Evolutionary conservation across 2,329 filamentous ascomycete genomes (phyloP), one percentile per base, ranked within the genome.

Genomic region (Ascochyta rabiei): DNA sequence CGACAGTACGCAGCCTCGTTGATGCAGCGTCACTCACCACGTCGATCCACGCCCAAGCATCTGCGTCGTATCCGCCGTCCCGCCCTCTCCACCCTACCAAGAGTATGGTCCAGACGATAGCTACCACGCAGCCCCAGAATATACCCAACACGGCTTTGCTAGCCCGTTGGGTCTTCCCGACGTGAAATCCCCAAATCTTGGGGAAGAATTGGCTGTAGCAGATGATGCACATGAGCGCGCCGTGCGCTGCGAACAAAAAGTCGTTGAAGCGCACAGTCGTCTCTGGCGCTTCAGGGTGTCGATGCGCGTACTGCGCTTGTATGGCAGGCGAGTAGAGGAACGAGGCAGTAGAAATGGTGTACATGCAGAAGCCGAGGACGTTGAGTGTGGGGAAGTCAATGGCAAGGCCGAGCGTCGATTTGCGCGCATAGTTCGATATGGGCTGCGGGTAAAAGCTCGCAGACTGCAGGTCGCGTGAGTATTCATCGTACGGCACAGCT

Each of bases 181-280:
- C 84, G 37, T 84, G 79, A 70, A 96, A 96, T 0, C 88, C 85
- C 93, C 93, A 98, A 10, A 91, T 74, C 2, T 70, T 65, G 2
- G 86, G 84, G 64, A 83, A 85, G 67, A 96, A 89, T 75, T 97
- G 93, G 43, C 86, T 89, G 57, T 89, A 87, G n/a, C 86, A 85
- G 50, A 97, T 72, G 38, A 84, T 66, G 64, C 87, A 91, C 59
- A 96, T 77, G 9, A 92, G 59, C 15, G 91, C 80, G 30, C 89
- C 93, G 77, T 98, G 93, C 3, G 86, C 79, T 15, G 93, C 92
- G 73, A 98, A 98, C 13, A 87, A 85, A 55, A 98, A 83, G 77
- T 99, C 95, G 77, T 98, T 98, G 76, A 91, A 85, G 50, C 89
- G 86, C 26, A 96, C 93, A 0, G 93, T 95, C 3, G 93, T 91